Evolutionary conservation across 768 basidiomycete species (phyloP).

Genomic region (Rhodotorula taiwanensis): DNA sequence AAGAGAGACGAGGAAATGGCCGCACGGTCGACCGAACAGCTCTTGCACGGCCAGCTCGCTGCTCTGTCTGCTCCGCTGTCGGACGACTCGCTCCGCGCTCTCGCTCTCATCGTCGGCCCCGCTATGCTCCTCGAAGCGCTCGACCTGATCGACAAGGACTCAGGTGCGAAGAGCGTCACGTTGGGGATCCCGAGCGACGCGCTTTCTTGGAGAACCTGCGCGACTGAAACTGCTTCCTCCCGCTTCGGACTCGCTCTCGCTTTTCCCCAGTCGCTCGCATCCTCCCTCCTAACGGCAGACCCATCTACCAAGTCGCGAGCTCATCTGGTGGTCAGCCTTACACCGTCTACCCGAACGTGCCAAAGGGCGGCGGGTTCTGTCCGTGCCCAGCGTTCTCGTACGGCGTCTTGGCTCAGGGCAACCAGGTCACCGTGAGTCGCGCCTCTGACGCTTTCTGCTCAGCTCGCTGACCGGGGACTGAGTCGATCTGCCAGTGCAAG

Average conservation of each 20-base stretch:
- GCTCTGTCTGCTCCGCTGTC: slow-evolving; percentile 5
- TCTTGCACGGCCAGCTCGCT: background rate
- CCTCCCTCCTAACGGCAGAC: slow-evolving; percentile 1
- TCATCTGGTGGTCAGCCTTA: background rate
- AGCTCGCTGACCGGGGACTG: background rate
- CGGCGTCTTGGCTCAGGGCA: background rate
- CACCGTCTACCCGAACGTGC: slow-evolving; percentile 19
- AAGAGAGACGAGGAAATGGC: too few relatives aligned
- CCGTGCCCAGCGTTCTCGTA: slow-evolving; percentile 23
- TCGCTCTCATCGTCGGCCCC: slow-evolving; percentile 13
- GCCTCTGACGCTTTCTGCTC: background rate
- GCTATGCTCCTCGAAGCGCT: slow-evolving; percentile 15
- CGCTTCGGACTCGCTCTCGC: background rate
- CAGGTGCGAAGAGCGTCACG: slow-evolving; percentile 5
- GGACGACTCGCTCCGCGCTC: slow-evolving; percentile 5
- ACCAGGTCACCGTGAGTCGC: slow-evolving; percentile 12
- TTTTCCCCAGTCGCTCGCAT: slow-evolving; percentile 14
- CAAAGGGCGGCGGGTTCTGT: slow-evolving; percentile 16
- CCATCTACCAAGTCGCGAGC: slow-evolving; percentile 23
- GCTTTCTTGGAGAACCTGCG: too few relatives aligned
- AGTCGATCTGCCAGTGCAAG: slow-evolving; percentile 9
- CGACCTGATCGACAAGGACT: slow-evolving; percentile 25
- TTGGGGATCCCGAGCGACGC: too few relatives aligned
- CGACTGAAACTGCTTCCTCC: background rate
- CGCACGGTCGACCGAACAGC: too few relatives aligned